These are phyloP conservation scores for Mycena belliarum DNA, from an alignment of 768 basidiomycete species.

Conservation along the genomic window DNA sequence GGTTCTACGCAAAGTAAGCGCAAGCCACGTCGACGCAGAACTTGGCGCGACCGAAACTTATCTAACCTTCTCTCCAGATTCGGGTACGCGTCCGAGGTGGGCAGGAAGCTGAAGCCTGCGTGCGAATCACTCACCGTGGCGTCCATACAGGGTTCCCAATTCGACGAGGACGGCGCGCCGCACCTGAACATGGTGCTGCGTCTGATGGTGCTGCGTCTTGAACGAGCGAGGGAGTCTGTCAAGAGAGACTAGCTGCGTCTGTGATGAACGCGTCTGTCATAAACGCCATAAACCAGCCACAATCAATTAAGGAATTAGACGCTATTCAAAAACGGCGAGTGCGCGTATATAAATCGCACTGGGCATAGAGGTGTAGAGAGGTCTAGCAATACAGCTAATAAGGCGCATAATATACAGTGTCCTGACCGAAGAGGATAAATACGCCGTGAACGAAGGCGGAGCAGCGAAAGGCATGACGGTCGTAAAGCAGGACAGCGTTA, in stretches of 20 bases:
- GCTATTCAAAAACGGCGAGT: not conserved
- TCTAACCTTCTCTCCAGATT: conserved; percentile 46
- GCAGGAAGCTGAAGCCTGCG: conserved; percentile 21
- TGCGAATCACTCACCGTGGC: conserved; percentile 19
- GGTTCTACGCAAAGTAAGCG: conserved; percentile 77
- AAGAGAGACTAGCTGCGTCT: no score
- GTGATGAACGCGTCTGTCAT: no score
- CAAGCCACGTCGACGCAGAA: not conserved
- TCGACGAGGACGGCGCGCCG: conserved; percentile 82
- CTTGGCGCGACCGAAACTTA: not conserved
- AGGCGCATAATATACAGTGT: conserved; percentile 16
- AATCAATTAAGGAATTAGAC: no score
- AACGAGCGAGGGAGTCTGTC: no score
- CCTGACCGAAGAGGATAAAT: conserved; percentile 31
- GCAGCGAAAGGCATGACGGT: conserved; percentile 22
- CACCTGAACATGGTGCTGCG: conserved; percentile 80
- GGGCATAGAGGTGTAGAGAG: conserved; percentile 1
- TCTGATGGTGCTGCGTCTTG: conserved; percentile 36
- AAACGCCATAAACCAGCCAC: no score
- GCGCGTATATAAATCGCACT: not conserved
- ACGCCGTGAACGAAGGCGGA: conserved; percentile 24
- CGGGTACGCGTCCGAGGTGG: conserved; percentile 67
- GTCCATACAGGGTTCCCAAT: conserved; percentile 58
- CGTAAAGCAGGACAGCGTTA: conserved; percentile 2
- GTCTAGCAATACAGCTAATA: conserved; percentile 11